Evolutionary conservation across 768 basidiomycete genomes (phyloP), one percentile per base, ranked within the genome.

Genomic region (Mycena rebaudengoi): DNA sequence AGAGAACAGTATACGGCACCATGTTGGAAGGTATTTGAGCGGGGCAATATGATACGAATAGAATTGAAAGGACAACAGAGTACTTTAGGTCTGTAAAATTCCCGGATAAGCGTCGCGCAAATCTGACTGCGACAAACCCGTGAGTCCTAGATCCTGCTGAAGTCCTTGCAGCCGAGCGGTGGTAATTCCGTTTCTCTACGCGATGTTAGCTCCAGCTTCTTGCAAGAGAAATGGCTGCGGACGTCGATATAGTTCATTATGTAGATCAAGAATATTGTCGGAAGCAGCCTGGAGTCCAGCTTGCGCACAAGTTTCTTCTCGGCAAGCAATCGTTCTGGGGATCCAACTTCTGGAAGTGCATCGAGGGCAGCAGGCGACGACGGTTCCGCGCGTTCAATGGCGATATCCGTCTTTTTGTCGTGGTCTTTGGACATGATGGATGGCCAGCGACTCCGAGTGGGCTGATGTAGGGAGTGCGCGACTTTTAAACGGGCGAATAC

Each of bases 201-300:
- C 33, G 12, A 26, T 43, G 1, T 13, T n/a, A n/a, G n/a, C n/a
- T n/a, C n/a, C n/a, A n/a, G n/a, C n/a, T n/a, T n/a, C n/a, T n/a
- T n/a, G n/a, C n/a, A n/a, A n/a, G n/a, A 14, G 30, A 60, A 14
- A 35, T 10, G 1, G 10, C 32, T 37, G 71, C 79, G 63, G 62
- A 89, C 88, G 72, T 89, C 88, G 62, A 90, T 88, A 66, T 87
- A 88, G 66, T 90, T 90, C 85, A 89, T 84, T 60, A 90, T 82
- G 66, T 77, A 88, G 32, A 90, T 86, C 53, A 88, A 53, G 20
- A 87, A 76, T 37, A 90, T 82, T 0, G 85, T 85, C 0, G 86
- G 86, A 48, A 91, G 69, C 4, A 90, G 73, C 33, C 88, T 78
- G 62, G 67, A 73, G 65, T 90, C 89, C 46, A 91, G 78, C 62